Evolutionary conservation across 768 basidiomycete species (phyloP).

Genomic region (Tulasnella sp.): DNA sequence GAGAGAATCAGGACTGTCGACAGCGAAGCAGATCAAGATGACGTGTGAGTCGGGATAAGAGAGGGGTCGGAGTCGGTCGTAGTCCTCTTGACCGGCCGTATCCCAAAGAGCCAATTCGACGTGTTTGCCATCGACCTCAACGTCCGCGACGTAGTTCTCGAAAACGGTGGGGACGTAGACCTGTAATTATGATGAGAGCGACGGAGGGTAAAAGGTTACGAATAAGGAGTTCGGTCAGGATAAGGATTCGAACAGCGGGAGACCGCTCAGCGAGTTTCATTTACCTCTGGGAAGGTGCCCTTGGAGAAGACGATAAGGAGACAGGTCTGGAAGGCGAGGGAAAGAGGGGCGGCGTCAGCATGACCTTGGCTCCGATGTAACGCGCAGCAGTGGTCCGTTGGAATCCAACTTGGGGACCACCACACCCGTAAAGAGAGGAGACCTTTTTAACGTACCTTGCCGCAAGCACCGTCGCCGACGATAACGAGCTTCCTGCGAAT

Average conservation of each 20-base stretch:
- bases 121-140: constrained; percentile 97
- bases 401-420: constrained; percentile 21
- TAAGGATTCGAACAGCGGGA: constrained; percentile 3
- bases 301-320: constrained; percentile 94
- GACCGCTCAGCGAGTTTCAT: constrained; percentile 20
- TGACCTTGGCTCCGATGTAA: neutral
- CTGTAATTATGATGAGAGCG: constrained; percentile 42
- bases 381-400: constrained; percentile 26
- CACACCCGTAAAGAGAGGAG: neutral
- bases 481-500: constrained; percentile 98
- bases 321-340: constrained; percentile 58
- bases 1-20: constrained; percentile 95
- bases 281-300: constrained; percentile 91
- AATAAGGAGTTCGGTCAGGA: neutral
- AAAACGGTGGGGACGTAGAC: constrained; percentile 99
- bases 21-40: constrained; percentile 97
- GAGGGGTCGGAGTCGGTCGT: constrained; percentile 95
- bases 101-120: constrained; percentile 99
- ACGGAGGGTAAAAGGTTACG: neutral
- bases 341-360: constrained; percentile 31
- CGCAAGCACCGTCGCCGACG: constrained; percentile 97
- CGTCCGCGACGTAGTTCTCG: constrained; percentile 99
- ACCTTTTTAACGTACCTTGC: constrained; percentile 49
- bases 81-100: constrained; percentile 99
- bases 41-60: constrained; percentile 99